Base-by-base conservation (phyloP, 2,329 filamentous ascomycete species). In the Ascochyta pisi region DNA sequence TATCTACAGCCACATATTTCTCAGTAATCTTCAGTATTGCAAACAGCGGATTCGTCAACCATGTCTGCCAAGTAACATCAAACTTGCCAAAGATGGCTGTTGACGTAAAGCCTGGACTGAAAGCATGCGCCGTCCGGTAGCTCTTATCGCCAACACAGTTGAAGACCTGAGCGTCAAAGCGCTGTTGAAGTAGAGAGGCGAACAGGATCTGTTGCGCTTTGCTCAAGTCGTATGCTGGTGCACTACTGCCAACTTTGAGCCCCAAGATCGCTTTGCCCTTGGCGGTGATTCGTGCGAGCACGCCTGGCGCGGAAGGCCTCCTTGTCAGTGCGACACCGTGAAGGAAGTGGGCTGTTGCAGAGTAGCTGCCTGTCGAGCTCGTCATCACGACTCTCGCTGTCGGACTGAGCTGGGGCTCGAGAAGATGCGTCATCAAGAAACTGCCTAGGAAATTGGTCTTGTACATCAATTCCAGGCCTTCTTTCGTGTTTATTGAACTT, bases 171-270 rank as follows among this genome's bases (percentile, higher is more conserved):
- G 24, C n/a, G n/a, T 52, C 35, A 8, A 64, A 64, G 23, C 52
- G 56, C 0, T 12, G 13, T 37, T 66, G 63, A 6, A 63, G 44
- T 2, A 60, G 38, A 8, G 35, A 22, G 0, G 58, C 56, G 16
- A 63, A 56, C 16, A 66, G 56, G 1, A 64, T 54, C 38, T 64
- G 63, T 22, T 61, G 48, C 10, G 60, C 57, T 47, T 64, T 64
- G 8, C 56, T 55, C 9, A 52, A 35, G 1, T 26, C 33, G 33
- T 63, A 64, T 1, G 48, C 52, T n/a, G 29, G 34, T 23, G 43
- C 46, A 31, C 13, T 58, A 22, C 24, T 37, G 3, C 15, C 16
- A 16, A 16, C 31, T 5, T 33, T 31, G 13, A 56, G 33, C n/a
- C 35, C 33, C 9, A 53, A 29, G 15, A 31, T 24, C 26, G 27